A percentile compares a stretch with the other conserved stretches of the same genome.
These are phyloP conservation scores for Diplocarpon mali DNA, from an alignment of 2,329 filamentous ascomycete species.

Conservation along the genomic window DNA sequence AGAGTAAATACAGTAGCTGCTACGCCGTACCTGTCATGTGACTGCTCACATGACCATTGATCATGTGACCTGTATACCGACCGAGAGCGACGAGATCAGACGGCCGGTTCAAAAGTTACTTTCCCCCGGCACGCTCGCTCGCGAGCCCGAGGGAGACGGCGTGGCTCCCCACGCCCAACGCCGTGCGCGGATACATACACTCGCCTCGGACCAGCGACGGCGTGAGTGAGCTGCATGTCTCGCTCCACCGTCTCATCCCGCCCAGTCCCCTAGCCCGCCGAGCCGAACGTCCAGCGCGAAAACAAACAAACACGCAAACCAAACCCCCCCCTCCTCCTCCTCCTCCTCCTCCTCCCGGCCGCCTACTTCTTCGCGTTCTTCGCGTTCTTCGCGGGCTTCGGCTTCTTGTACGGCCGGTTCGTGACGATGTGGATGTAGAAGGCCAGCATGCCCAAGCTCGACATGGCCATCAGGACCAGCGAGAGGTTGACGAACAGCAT, in stretches of 20 bases:
- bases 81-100: too few species aligned
- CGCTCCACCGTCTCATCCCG: too few species aligned
- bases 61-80: too few species aligned
- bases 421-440: constrained; percentile 24
- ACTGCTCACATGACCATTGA: too few species aligned
- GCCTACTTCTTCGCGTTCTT: constrained; percentile 4
- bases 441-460: constrained; percentile 15
- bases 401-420: constrained; percentile 23
- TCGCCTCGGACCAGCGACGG: too few species aligned
- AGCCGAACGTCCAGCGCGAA: not conserved
- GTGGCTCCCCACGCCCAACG: too few species aligned
- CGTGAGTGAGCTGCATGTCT: not conserved
- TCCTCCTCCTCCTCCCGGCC: not conserved
- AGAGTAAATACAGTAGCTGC: too few species aligned
- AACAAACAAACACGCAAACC: not conserved
- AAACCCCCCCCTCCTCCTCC: not conserved
- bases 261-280: not conserved
- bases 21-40: too few species aligned
- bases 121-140: too few species aligned
- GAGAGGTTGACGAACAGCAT: constrained; percentile 21
- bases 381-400: constrained; percentile 21
- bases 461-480: constrained; percentile 15
- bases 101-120: too few species aligned
- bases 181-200: too few species aligned
- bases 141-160: too few species aligned